Base-by-base conservation (phyloP, 805 yeast genomes). In the Yarrowia sp. region DNA sequence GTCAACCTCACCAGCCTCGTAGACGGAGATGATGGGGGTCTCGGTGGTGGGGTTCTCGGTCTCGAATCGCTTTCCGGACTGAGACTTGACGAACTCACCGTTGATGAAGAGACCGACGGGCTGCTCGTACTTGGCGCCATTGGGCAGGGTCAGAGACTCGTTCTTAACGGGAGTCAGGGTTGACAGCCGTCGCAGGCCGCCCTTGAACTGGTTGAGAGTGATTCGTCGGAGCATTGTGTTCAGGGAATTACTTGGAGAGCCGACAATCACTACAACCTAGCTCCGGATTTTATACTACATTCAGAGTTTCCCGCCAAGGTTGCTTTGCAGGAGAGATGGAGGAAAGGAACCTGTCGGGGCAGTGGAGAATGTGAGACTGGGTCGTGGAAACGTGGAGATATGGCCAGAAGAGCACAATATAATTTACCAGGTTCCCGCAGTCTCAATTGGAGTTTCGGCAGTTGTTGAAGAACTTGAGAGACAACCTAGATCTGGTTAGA, bases 41-140 rank as follows among this genome's bases (percentile, higher is more conserved):
- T 85, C 73, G 40, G 86, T 89, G 69, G 74, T 86, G 68, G 88
- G 81, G 21, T 86, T 84, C 74, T 51, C 58, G 58, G 58, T 51
- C 58, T 51, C 58, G 58, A 51, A 51, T 22, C 58, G 58, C 58
- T 84, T 83, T 68, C 81, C 82, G 66, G 80, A 82, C 71, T 80
- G 77, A 21, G 91, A 83, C 49, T 79, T 74, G 32, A 87, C 89
- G 84, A 87, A 71, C 84, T 78, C 89, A 76, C 90, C 90, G 80
- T 91, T 88, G 75, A 92, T 90, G 82, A 90, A 92, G 71, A 92
- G 79, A 67, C 97, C 97, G 11, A 89, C 84, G 71, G 97, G 97
- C 78, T 89, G 96, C 62, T 84, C 81, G 71, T 86, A 87, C 43
- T 80, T 77, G 36, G 71, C 78, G 69, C 92, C 92, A 16, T 87